Evolutionary conservation across 331 rosid species (phyloP), one percentile per base, ranked within the genome.

Genomic region (Spiraea crenata): DNA sequence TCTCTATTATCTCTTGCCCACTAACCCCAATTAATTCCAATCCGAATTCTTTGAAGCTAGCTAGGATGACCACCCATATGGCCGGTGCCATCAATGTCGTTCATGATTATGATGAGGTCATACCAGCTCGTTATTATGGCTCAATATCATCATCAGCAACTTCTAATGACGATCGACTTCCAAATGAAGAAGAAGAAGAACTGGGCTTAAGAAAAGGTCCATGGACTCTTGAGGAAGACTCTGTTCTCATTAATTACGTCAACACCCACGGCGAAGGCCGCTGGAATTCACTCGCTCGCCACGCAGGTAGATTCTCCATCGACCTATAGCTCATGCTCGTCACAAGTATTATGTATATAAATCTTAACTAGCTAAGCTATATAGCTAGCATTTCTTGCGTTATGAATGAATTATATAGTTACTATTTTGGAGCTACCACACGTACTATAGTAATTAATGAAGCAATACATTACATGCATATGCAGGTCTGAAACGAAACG

Each of bases 161-260:
- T 11, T 14, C 25, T 19, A 35, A 25, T 15, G 50, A 25, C 9
- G 50, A 63, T 42, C 64, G 44, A 10, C 5, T 45, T 11, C 65
- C 46, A 39, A 38, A 16, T 39, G 63, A 58, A 52, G 65, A 41
- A 65, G 85, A 77, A 48, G 82, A 78, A 35, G 81, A 74, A 6
- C 56, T 46, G 55, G 87, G 52, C 5, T 1, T 90, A 16, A 82
- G 89, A 71, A 93, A 85, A 81, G 99, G 99, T 14, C 95, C 99
- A 14, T 93, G 99, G 99, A 89, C 90, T 3, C 78, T 60, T 12
- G 97, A 91, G 35, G 99, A 93, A 66, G 99, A 93, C 79, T 57
- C 85, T 39, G 45, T 84, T 76, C 91, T 93, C 37, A 69, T 63
- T 78, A 69, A 82, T 73, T 86, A 87, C 71, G 57, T 93, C 74